Percentiles rank a stretch among this genome's conserved stretches.
Evolutionary conservation across 164 flowering plant genomes (phyloP).

Genomic region (Vitis vinifera): ASM3070453v1 NC_081817.1:17192001-17192500

Average conservation of each 20-base stretch:
- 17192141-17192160: constrained; percentile 8
- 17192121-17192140: constrained; percentile 63
- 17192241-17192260: constrained; percentile 49
- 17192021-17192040: constrained; percentile 33
- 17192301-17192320: too few relatives aligned
- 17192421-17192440: too few relatives aligned
- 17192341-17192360: too few relatives aligned
- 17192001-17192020: constrained; percentile 30
- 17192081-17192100: neutral
- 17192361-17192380: too few relatives aligned
- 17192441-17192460: too few relatives aligned
- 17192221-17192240: constrained; percentile 47
- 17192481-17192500: too few relatives aligned
- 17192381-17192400: too few relatives aligned
- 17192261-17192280: constrained; percentile 29
- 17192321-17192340: too few relatives aligned
- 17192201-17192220: constrained; percentile 34
- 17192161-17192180: neutral
- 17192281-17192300: constrained; percentile 6
- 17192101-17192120: constrained; percentile 18
- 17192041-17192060: constrained; percentile 6
- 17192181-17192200: constrained; percentile 12
- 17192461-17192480: too few relatives aligned
- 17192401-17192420: too few relatives aligned
- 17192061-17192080: neutral